Evolutionary conservation across 1,139 yeast species (phyloP), one percentile per base, ranked within the genome.

Genomic region (Debaryomycetaceae sp.): DNA sequence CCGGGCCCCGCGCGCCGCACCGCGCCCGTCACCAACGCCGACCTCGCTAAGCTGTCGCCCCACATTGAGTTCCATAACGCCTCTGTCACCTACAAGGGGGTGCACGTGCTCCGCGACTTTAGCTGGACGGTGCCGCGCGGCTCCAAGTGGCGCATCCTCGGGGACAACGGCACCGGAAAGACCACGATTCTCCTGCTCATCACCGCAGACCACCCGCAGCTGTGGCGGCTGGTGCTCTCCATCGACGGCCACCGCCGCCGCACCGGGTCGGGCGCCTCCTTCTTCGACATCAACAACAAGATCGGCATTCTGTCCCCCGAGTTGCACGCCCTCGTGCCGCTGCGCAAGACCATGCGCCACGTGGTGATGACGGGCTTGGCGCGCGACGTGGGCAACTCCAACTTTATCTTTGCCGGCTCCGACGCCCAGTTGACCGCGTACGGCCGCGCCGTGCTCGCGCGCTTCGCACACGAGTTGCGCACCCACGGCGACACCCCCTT

Each of bases 131-230:
- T 88, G 6, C 63, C 66, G 3, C 62, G 62, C 18, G 95, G 95
- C 2, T 83, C 86, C 16, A 80, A 75, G 45, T 88, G 96, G 95
- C 89, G 93, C 49, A 68, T 91, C 23, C 64, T 82, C 34, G 98
- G 98, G 5, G 76, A 79, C 39, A 91, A 91, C 45, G 98, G 98
- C 1, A 71, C 94, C 0, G 98, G 98, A 1, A 91, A 91, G 50
- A 83, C 96, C 3, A 91, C 98, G 0, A 57, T 91, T 13, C 57
- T 91, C 12, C 78, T 96, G 2, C 56, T 91, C 25, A 66, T 91
- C 22, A 86, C 96, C 0, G 91, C 95, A 2, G 98, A 91, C 47
- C 98, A 91, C 50, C 98, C 98, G 0, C 96, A 91, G 53, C 80
- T 96, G 2, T 91, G 97, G 97, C 79, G 77, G 44, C 71, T 78